phyloP scores from a whole-genome alignment of 1,284 basidiomycete genomes.

The Pulchroboletus neoregius region DNA sequence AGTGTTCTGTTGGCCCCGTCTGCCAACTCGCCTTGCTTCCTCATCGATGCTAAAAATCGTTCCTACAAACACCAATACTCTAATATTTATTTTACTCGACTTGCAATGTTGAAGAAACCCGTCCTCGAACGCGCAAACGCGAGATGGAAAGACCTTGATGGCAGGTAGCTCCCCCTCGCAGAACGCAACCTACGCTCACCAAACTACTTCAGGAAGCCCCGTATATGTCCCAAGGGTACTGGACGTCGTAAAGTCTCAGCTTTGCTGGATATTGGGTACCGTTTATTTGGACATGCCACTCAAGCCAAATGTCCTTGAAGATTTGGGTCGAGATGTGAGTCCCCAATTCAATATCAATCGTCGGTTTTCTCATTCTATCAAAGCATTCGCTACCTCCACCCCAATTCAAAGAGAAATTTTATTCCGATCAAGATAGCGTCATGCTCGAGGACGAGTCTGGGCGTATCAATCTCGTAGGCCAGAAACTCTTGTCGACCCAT shows the following conservation, averaged over 20 bases:
- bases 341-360: not conserved
- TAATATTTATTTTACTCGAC: slow-evolving; percentile 85
- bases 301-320: slow-evolving; percentile 96
- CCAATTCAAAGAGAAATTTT: slow-evolving; percentile 69
- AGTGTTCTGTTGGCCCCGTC: slow-evolving; percentile 38
- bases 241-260: slow-evolving; percentile 78
- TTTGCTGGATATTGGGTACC: slow-evolving; percentile 92
- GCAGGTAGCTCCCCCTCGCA: slow-evolving; percentile 11
- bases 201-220: slow-evolving; percentile 54
- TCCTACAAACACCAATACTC: slow-evolving; percentile 88
- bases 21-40: slow-evolving; percentile 51
- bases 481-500: slow-evolving; percentile 47
- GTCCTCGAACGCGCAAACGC: slow-evolving; percentile 63
- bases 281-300: slow-evolving; percentile 98
- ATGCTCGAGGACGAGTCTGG: slow-evolving; percentile 97
- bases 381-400: slow-evolving; percentile 90
- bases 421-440: slow-evolving; percentile 73
- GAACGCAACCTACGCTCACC: slow-evolving; percentile 12
- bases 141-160: slow-evolving; percentile 59
- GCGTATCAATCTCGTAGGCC: slow-evolving; percentile 84
- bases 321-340: slow-evolving; percentile 88
- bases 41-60: slow-evolving; percentile 50
- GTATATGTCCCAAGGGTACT: slow-evolving; percentile 80
- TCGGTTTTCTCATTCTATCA: slow-evolving; percentile 3
- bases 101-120: slow-evolving; percentile 58